Conservation (phyloP, 2,329 filamentous ascomycete genomes). For the Fusarium sp. region DNA sequence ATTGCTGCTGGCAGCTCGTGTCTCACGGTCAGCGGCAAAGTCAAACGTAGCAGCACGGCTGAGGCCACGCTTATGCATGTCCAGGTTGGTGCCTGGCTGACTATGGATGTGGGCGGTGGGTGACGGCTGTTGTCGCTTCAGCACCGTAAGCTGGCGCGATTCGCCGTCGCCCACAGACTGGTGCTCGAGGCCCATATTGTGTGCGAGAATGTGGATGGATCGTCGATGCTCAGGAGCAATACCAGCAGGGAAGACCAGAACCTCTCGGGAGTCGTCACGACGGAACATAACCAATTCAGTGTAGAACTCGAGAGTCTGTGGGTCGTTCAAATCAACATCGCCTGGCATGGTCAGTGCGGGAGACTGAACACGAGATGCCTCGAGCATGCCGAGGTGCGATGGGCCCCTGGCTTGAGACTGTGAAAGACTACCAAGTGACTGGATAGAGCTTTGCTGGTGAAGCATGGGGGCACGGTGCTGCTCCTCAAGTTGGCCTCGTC, state of each 20-base stretch:
- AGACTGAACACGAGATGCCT: slow-evolving; percentile 1
- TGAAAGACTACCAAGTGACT: slow-evolving; percentile 75
- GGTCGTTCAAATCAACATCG: slow-evolving; percentile 92
- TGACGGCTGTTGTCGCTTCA: slow-evolving; percentile 70
- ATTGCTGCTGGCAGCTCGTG: slow-evolving; percentile 71
- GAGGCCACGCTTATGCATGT: slow-evolving; percentile 83
- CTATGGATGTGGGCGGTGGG: slow-evolving; percentile 66
- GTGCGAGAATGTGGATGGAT: slow-evolving; percentile 91
- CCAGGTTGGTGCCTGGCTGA: slow-evolving; percentile 71
- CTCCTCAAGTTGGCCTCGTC: slow-evolving; percentile 94
- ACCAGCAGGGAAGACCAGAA: slow-evolving; percentile 83
- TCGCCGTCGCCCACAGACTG: slow-evolving; percentile 89
- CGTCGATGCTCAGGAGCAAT: slow-evolving; percentile 86
- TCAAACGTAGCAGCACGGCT: slow-evolving; percentile 98
- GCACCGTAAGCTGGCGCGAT: slow-evolving; percentile 89
- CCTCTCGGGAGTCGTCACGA: slow-evolving; percentile 79
- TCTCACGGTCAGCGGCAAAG: slow-evolving; percentile 84
- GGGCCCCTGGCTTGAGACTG: slow-evolving; percentile 66
- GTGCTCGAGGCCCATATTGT: slow-evolving; percentile 93
- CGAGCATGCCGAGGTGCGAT: slow-evolving; percentile 58
- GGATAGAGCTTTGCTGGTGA: slow-evolving; percentile 87
- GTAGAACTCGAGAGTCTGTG: slow-evolving; percentile 86
- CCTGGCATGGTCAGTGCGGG: slow-evolving; percentile 45
- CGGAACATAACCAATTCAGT: slow-evolving; percentile 91
- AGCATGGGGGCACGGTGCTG: slow-evolving; percentile 85